Evolutionary conservation across 768 basidiomycete species (phyloP).

Genomic region (Pleurotus citrinopileatus): DNA sequence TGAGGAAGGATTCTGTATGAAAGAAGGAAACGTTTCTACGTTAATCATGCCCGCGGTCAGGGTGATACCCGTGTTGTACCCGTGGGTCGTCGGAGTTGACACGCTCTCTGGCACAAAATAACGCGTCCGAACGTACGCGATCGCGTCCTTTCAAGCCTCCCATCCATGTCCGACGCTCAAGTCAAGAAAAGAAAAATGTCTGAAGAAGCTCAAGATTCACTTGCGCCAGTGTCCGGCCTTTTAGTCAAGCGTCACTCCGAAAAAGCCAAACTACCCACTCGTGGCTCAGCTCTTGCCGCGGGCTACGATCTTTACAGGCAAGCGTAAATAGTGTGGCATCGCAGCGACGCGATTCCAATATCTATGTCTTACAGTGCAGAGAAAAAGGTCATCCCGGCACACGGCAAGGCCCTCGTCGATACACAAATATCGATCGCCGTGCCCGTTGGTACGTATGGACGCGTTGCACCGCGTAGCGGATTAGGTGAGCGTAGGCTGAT

Average conservation of each 20-base stretch:
- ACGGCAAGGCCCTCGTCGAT: conserved; percentile 88
- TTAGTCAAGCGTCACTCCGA: conserved; percentile 84
- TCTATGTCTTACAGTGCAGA: conserved; percentile 79
- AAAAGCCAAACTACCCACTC: conserved; percentile 80
- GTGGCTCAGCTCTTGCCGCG: conserved; percentile 83
- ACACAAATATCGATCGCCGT: conserved; percentile 94
- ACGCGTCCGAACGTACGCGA: conserved; percentile 7
- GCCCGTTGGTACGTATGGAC: conserved; percentile 91
- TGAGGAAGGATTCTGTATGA: conserved; percentile 1
- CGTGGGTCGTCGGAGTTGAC: conserved; percentile 27
- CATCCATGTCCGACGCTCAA: conserved; percentile 28
- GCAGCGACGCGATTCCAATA: no score
- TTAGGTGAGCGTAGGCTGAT: conserved; percentile 68
- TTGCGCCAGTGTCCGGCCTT: conserved; percentile 47
- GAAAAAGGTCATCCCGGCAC: conserved; percentile 77
- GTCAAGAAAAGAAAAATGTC: conserved; percentile 65
- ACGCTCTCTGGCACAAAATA: conserved; percentile 30
- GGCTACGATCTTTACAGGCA: conserved; percentile 96
- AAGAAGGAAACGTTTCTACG: conserved; percentile 11
- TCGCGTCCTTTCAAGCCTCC: conserved; percentile 8
- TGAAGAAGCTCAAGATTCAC: conserved; percentile 24
- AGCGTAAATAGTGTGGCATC: no score
- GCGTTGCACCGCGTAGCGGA: conserved; percentile 93
- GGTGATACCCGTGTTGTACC: background rate
- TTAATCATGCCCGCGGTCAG: no score